Evolutionary conservation across 495 filamentous ascomycete species (phyloP), one percentile per base, ranked within the genome.

Genomic region (Lasiosphaeria miniovina): DNA sequence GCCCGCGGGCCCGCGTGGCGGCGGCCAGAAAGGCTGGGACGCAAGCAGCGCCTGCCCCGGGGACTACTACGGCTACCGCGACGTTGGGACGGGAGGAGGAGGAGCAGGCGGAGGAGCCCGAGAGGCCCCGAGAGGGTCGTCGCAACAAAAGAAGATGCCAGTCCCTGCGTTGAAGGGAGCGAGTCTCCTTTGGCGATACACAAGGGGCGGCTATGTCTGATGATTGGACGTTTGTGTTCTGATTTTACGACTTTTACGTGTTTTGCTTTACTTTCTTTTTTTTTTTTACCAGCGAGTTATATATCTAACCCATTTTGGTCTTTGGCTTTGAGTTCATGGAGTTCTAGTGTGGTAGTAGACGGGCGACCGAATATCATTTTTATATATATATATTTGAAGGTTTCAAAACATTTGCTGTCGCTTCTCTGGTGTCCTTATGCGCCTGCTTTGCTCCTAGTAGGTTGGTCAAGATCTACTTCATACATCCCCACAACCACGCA

Each of bases 101-200:
- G 40, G 43, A 34, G 43, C 33, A 17, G 6, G 12, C 9, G 51
- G 50, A n/a, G 59, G 10, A 45, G 45, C 9, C 24, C 15, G 11
- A 32, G 38, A 32, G n/a, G 38, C 7, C 17, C 10, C 14, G 38
- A 36, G 38, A 46, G 15, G 15, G 15, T n/a, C 17, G 58, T 35
- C 40, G 12, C 10, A 32, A 24, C 49, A 52, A 53, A 59, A 49
- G 51, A 66, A 58, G 59, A 49, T 65, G 46, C 57, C 41, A 15
- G 35, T 68, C 36, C 66, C 66, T 1, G 52, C 52, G 56, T 49
- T 68, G 12, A 71, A 69, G 59, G 71, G 71, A 48, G 71, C 69
- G 49, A 74, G 71, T 48, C 58, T 74, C 61, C 54, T 74, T 33
- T 74, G 71, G 71, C 59, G 71, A 60, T 74, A 74, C 59, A 67